Percentiles rank a stretch among this genome's conserved stretches.
phyloP scores from a whole-genome alignment of 2,329 filamentous ascomycete species.

The Magnaporthiopsis poae region DNA sequence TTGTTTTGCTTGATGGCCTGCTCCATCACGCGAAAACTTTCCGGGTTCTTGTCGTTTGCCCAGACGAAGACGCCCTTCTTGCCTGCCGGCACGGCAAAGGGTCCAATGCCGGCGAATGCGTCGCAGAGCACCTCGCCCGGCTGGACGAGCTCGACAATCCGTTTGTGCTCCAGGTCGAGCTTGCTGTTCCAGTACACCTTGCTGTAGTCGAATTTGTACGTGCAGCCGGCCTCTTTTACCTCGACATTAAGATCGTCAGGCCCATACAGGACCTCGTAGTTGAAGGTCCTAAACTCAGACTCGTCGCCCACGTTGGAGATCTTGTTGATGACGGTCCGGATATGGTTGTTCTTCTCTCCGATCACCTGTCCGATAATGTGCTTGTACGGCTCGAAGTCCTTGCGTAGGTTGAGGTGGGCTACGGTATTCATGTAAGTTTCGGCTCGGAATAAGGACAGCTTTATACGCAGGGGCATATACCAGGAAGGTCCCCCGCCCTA shows the following conservation, averaged over 20 bases:
- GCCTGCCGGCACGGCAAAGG: slow-evolving; percentile 84
- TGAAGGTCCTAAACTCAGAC: slow-evolving; percentile 82
- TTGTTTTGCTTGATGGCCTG: slow-evolving; percentile 70
- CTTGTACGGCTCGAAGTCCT: slow-evolving; percentile 77
- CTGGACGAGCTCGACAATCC: slow-evolving; percentile 65
- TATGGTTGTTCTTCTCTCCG: slow-evolving; percentile 73
- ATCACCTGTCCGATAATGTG: slow-evolving; percentile 74
- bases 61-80: slow-evolving; percentile 86
- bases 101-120: slow-evolving; percentile 94
- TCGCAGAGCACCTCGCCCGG: slow-evolving; percentile 86
- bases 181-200: slow-evolving; percentile 98
- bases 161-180: slow-evolving; percentile 77
- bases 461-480: too few relatives aligned
- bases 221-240: slow-evolving; percentile 70
- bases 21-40: slow-evolving; percentile 64
- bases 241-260: slow-evolving; percentile 74
- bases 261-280: slow-evolving; percentile 80
- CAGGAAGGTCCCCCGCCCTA: too few relatives aligned
- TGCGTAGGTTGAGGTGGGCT: slow-evolving; percentile 85
- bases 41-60: slow-evolving; percentile 94
- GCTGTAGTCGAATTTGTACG: slow-evolving; percentile 86
- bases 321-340: slow-evolving; percentile 93
- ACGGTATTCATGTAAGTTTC: not conserved
- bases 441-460: too few relatives aligned
- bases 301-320: slow-evolving; percentile 75